These are phyloP conservation scores for Phytopythium mirpurense DNA, from an alignment of 352 stramenopile species.

Conservation along the genomic window DNA sequence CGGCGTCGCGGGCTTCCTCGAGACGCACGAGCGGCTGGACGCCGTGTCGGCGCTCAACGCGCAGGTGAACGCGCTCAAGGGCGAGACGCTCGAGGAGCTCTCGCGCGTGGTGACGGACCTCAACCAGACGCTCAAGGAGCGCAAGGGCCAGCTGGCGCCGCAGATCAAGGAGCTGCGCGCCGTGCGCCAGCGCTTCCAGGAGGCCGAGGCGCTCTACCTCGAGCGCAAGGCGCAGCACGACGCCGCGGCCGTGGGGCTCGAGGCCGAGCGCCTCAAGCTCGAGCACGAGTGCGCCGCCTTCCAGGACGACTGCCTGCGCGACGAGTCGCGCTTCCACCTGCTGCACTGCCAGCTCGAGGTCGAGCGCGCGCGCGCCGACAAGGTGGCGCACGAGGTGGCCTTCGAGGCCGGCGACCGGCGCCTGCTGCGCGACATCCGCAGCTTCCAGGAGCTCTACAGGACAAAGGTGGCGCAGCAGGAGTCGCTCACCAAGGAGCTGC, in stretches of 20 bases:
- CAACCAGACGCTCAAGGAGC: conserved; percentile 86
- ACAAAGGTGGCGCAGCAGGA: conserved; percentile 90
- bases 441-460: conserved; percentile 89
- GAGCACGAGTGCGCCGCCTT: conserved; percentile 87
- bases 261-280: conserved; percentile 87
- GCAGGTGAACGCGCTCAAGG: conserved; percentile 89
- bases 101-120: conserved; percentile 90
- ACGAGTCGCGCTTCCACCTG: conserved; percentile 85
- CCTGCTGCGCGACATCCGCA: conserved; percentile 84
- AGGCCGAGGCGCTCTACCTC: conserved; percentile 86
- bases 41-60: conserved; percentile 84
- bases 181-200: conserved; percentile 85
- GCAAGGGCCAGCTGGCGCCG: conserved; percentile 90
- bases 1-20: conserved; percentile 81
- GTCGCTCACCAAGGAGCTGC: conserved; percentile 83
- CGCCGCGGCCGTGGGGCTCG: conserved; percentile 80
- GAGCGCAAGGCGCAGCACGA: conserved; percentile 89
- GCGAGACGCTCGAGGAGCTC: conserved; percentile 92
- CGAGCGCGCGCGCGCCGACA: conserved; percentile 67
- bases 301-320: conserved; percentile 84
- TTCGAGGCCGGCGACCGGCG: conserved; percentile 71
- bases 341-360: conserved; percentile 77
- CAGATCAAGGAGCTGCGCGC: conserved; percentile 90
- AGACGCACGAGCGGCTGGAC: conserved; percentile 86
- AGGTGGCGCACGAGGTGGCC: conserved; percentile 82